Evolutionary conservation across 208 protist species (phyloP).

Genomic region (Wallacemonas collosoma): DNA sequence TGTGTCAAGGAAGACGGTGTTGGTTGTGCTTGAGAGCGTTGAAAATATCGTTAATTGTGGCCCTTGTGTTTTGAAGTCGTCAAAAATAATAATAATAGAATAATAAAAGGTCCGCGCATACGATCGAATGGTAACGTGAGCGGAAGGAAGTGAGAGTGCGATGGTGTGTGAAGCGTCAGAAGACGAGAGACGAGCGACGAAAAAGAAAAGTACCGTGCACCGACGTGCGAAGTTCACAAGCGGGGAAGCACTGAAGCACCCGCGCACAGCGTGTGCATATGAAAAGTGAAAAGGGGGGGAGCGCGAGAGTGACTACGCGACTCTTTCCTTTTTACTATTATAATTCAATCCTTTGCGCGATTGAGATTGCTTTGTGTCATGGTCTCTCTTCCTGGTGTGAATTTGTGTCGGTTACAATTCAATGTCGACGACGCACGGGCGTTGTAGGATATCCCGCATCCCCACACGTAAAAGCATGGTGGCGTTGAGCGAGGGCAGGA

Average conservation of each 20-base stretch:
- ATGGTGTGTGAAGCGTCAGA: too few species aligned
- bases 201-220: too few species aligned
- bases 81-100: background rate
- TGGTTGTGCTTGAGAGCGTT: background rate
- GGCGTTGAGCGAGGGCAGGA: conserved; percentile 56
- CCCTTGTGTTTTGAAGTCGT: background rate
- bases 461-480: conserved; percentile 37
- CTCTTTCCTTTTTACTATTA: too few species aligned
- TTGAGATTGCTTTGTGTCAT: background rate
- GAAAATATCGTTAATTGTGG: background rate
- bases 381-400: background rate
- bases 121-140: background rate
- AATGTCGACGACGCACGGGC: conserved; percentile 54
- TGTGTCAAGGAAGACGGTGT: background rate
- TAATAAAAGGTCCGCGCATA: background rate
- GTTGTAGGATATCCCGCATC: conserved; percentile 20
- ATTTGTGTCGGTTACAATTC: conserved; percentile 28
- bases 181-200: too few species aligned
- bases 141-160: too few species aligned
- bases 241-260: too few species aligned
- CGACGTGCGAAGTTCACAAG: too few species aligned
- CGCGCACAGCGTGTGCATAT: too few species aligned
- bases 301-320: too few species aligned
- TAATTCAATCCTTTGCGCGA: background rate
- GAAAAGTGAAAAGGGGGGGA: too few species aligned